phyloP scores from a whole-genome alignment of 306 rosid genomes.

The Cucurbita moschata region DNA sequence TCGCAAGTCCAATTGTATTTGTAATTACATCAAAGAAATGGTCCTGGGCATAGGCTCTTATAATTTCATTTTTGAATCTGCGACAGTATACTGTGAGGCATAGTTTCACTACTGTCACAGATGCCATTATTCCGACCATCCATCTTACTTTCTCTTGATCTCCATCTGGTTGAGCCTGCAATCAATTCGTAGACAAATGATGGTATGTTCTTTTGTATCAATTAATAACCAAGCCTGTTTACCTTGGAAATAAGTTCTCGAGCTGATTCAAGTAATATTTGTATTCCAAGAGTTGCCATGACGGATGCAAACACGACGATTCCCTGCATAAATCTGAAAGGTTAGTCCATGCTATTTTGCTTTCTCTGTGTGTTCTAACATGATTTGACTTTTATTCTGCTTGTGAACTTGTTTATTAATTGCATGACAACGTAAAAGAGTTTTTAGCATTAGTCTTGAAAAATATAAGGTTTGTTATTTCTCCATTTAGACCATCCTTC shows the following conservation, averaged over 20 bases:
- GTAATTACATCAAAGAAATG: constrained; percentile 90
- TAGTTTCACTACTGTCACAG: constrained; percentile 48
- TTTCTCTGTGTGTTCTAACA: neutral
- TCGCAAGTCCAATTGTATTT: constrained; percentile 56
- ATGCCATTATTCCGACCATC: constrained; percentile 81
- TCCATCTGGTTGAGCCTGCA: constrained; percentile 55
- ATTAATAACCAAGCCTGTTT: neutral
- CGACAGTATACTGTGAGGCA: constrained; percentile 56
- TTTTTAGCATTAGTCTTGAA: neutral
- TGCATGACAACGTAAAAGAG: neutral
- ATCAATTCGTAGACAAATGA: neutral
- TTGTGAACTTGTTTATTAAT: neutral
- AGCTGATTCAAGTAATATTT: constrained; percentile 66
- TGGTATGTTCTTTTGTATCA: neutral
- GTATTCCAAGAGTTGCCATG: constrained; percentile 90
- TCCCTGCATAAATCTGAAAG: constrained; percentile 31
- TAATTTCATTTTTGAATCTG: constrained; percentile 69
- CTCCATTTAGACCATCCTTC: neutral
- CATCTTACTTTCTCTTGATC: constrained; percentile 55
- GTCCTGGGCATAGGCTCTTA: constrained; percentile 77
- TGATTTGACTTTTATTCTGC: neutral
- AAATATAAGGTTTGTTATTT: neutral
- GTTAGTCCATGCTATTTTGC: neutral
- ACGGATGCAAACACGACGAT: constrained; percentile 82
- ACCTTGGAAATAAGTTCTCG: constrained; percentile 57